Evolutionary conservation across 1,284 basidiomycete species (phyloP).

Genomic region (Wallemia ichthyophaga): DNA sequence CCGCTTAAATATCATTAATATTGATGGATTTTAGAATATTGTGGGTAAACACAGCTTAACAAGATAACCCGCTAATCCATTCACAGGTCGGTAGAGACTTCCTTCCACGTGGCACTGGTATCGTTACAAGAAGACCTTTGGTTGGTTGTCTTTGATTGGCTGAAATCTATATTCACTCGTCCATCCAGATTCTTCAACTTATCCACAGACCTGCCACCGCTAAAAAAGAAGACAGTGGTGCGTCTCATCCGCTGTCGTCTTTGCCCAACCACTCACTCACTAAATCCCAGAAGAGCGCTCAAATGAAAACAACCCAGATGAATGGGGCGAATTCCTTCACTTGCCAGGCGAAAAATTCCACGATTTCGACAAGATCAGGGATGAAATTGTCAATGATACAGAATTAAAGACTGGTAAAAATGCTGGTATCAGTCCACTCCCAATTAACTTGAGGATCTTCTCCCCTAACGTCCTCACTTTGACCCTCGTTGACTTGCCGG

Average conservation of each 20-base stretch:
- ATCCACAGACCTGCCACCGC: constrained; percentile 40
- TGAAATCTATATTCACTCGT: constrained; percentile 7
- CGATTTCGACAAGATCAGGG: constrained; percentile 86
- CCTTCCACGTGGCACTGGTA: constrained; percentile 84
- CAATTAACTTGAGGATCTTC: constrained; percentile 89
- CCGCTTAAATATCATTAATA: constrained; percentile 1
- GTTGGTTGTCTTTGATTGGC: constrained; percentile 18
- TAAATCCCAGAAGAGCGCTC: constrained; percentile 24
- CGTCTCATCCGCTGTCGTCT: constrained; percentile 1
- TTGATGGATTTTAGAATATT: constrained; percentile 1
- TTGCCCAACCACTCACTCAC: constrained; percentile 6
- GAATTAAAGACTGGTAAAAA: constrained; percentile 95
- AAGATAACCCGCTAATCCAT: constrained; percentile 19
- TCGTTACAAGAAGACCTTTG: constrained; percentile 79
- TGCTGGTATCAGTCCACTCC: constrained; percentile 78
- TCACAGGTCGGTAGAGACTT: constrained; percentile 95
- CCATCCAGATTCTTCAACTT: constrained; percentile 52
- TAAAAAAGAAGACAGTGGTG: constrained; percentile 10
- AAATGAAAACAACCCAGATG: constrained; percentile 51
- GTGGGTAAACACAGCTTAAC: neutral
- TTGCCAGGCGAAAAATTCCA: constrained; percentile 87
- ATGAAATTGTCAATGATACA: constrained; percentile 84
- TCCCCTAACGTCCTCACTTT: constrained; percentile 88
- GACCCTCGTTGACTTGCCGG: constrained; percentile 86
- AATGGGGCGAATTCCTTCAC: constrained; percentile 97